phyloP scores from a whole-genome alignment of 2,329 filamentous ascomycete species.

The Alternaria ethzedia region DNA sequence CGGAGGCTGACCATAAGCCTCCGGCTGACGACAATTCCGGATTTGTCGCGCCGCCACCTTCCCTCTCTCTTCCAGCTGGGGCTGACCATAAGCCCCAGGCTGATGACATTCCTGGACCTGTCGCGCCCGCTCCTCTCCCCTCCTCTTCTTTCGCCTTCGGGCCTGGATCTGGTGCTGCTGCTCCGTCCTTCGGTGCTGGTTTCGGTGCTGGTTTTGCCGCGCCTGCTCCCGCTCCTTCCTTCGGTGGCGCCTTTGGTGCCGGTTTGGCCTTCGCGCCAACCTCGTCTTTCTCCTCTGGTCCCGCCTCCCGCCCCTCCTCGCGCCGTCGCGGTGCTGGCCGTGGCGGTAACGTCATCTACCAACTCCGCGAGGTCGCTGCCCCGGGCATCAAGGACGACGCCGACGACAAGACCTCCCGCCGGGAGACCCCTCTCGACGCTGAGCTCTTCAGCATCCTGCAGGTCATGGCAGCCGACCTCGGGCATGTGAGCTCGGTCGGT shows the following conservation, averaged over 20 bases:
- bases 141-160: neutral
- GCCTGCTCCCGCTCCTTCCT: neutral
- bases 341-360: neutral
- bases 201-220: neutral
- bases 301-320: neutral
- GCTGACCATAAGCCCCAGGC: slow-evolving; percentile 3
- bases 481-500: neutral
- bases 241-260: neutral
- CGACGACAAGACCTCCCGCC: neutral
- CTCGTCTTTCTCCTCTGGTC: neutral
- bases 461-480: neutral
- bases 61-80: neutral
- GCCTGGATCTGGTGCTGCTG: neutral
- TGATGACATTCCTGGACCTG: neutral
- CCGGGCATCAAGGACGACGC: neutral
- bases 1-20: neutral
- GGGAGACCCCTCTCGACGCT: neutral
- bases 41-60: neutral
- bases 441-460: neutral
- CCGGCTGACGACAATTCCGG: neutral
- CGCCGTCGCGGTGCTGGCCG: neutral
- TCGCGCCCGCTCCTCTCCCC: neutral
- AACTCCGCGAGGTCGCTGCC: neutral
- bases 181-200: neutral
- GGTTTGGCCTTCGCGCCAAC: neutral